phyloP scores from a whole-genome alignment of 148 eudicot genomes.

The Camellia lanceoleosa region DNA sequence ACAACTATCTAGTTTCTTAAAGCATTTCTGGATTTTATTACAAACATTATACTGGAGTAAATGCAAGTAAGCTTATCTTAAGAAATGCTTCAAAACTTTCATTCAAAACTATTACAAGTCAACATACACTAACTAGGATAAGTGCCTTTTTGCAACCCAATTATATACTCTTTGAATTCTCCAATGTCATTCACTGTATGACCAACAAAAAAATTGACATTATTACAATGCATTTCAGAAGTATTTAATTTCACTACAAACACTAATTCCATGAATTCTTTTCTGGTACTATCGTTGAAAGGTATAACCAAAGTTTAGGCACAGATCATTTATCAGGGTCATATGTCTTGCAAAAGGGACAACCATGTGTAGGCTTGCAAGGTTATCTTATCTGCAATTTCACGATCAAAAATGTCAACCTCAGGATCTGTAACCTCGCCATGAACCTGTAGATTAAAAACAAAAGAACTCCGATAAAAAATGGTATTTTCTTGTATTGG shows the following conservation, averaged over 20 bases:
- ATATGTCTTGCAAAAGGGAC: background rate
- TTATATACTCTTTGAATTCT: too few species aligned
- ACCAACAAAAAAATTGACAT: background rate
- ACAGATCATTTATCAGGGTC: background rate
- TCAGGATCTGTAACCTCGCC: constrained; percentile 90
- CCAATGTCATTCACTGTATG: background rate
- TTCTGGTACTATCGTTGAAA: background rate
- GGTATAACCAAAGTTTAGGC: background rate
- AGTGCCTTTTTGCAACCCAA: background rate
- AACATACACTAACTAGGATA: background rate
- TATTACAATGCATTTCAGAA: background rate
- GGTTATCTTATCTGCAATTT: constrained; percentile 24
- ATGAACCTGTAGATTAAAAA: constrained; percentile 64
- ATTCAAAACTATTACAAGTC: background rate
- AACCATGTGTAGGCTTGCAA: background rate
- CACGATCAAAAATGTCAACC: constrained; percentile 91
- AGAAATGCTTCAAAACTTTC: background rate
- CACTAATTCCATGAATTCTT: background rate
- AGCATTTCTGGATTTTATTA: background rate
- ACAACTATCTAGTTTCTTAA: background rate
- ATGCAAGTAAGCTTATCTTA: background rate
- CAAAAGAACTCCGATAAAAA: background rate
- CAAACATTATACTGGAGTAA: background rate
- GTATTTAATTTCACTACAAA: background rate
- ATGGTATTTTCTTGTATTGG: too few species aligned